phyloP scores from a whole-genome alignment of 805 yeast species.

The Wickerhamiella bombiphila region DNA sequence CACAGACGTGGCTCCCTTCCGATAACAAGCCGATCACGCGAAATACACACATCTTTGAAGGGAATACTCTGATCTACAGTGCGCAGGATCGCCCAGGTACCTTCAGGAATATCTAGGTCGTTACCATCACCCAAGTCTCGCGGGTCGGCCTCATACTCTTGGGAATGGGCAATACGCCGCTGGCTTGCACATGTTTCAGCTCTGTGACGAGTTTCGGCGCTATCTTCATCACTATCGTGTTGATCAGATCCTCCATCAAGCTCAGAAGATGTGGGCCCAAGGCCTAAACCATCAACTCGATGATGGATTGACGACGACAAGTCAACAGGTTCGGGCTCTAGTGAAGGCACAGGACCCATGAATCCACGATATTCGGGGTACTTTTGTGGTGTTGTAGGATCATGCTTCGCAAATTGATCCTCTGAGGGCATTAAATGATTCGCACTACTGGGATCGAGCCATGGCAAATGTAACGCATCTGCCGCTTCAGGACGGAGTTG shows the following conservation, averaged over 20 bases:
- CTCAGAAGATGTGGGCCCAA: neutral
- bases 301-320: neutral
- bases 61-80: conserved; percentile 37
- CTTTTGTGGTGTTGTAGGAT: neutral
- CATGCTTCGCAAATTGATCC: neutral
- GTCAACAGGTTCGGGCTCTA: neutral
- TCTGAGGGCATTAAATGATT: too few species aligned
- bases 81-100: conserved; percentile 46
- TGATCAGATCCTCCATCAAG: conserved; percentile 1
- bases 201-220: conserved; percentile 11
- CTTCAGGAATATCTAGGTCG: conserved; percentile 29
- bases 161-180: conserved; percentile 7
- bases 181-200: conserved; percentile 11
- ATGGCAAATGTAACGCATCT: conserved; percentile 63
- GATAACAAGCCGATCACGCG: conserved; percentile 53
- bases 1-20: conserved; percentile 42
- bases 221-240: conserved; percentile 12
- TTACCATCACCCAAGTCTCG: conserved; percentile 17
- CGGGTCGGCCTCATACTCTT: conserved; percentile 12
- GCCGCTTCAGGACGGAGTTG: conserved; percentile 54
- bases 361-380: conserved; percentile 1
- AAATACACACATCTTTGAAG: conserved; percentile 37
- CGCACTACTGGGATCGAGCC: conserved; percentile 35
- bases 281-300: neutral
- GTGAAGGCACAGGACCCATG: conserved; percentile 1